Evolutionary conservation across 1,139 yeast genomes (phyloP).

Genomic region (Saccharomyces hybrid): DNA sequence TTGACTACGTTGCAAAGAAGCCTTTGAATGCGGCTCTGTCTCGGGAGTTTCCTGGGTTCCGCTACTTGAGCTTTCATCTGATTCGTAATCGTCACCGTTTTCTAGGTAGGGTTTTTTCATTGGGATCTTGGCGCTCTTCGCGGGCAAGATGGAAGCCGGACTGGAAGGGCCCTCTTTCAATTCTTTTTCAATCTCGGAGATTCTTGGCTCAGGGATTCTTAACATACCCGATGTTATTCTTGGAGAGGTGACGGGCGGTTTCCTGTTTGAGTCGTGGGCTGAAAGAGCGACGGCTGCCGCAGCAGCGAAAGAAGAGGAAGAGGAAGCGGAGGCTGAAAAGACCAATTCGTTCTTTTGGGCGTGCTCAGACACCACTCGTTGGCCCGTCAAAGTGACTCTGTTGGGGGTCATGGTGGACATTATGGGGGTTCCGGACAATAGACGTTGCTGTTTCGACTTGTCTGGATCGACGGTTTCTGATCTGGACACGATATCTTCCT

Average conservation of each 20-base stretch:
- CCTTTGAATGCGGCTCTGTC: conserved; percentile 8
- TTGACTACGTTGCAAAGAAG: conserved; percentile 14
- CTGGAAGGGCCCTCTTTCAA: conserved; percentile 32
- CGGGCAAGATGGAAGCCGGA: conserved; percentile 30
- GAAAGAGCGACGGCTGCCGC: neutral
- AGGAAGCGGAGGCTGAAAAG: conserved; percentile 5
- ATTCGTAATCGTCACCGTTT: conserved; percentile 13
- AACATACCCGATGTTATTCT: conserved; percentile 69
- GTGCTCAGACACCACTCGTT: conserved; percentile 28
- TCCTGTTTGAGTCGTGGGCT: neutral
- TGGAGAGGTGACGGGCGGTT: conserved; percentile 14
- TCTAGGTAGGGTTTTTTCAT: conserved; percentile 29
- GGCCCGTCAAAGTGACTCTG: conserved; percentile 29
- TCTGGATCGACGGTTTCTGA: conserved; percentile 34
- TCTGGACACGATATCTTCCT: conserved; percentile 31
- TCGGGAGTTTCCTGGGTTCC: neutral
- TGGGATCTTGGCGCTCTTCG: conserved; percentile 30
- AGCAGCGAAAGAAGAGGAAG: conserved; percentile 9
- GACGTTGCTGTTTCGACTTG: conserved; percentile 30
- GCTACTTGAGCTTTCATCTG: conserved; percentile 6
- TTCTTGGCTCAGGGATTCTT: conserved; percentile 37
- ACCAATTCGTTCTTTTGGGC: conserved; percentile 3
- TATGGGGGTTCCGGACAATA: conserved; percentile 28
- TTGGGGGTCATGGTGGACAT: conserved; percentile 29
- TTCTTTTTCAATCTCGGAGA: conserved; percentile 35